Base-by-base conservation (phyloP, 345 rosid genomes). In the Rhizophora mangle region DNA sequence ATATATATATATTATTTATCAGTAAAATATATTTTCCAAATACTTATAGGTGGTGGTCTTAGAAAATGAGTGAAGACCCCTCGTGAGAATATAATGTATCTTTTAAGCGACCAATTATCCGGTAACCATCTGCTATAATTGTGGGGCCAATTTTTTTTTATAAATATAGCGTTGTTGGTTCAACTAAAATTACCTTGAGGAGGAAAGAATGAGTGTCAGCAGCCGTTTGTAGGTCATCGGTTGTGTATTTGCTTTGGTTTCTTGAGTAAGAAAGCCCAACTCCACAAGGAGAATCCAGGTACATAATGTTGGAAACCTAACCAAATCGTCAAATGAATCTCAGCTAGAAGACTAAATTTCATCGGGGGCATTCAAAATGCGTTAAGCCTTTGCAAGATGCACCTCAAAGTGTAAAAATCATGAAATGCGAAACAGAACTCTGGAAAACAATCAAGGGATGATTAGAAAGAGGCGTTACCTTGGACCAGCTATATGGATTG, bases 231-330 rank as follows among this genome's bases (percentile, higher is more conserved):
- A 19, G 49, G 70, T 87, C 89, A 39, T 78, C 83, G 0, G 82
- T 87, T 15, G 0, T 20, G 19, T 85, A 87, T n/a, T 67, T 64
- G n/a, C 63, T 79, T 1, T 59, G 26, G 62, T 82, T 73, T 53
- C 53, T 65, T 1, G 79, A 80, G 68, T 82, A 87, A 58, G 92
- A 87, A 39, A 82, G 52, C 3, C 92, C 88, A 18, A 82, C 89
- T 6, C 89, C 92, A 29, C 79, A 74, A 2, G 92, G 89, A 19
- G 92, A 82, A 60, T 87, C 92, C 81, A 87, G 68, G 65, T 85
- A 87, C 21, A 87, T 80, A 6, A 84, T 75, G 74, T 63, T 87
- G 29, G 92, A 85, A 58, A 84, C 88, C 91, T 87, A 24, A 22
- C 24, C 6, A 24, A 56, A 21, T 43, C 49, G 3, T 43, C 49